phyloP scores from a whole-genome alignment of 805 yeast genomes.

The Schwanniomyces polymorphus region DNA sequence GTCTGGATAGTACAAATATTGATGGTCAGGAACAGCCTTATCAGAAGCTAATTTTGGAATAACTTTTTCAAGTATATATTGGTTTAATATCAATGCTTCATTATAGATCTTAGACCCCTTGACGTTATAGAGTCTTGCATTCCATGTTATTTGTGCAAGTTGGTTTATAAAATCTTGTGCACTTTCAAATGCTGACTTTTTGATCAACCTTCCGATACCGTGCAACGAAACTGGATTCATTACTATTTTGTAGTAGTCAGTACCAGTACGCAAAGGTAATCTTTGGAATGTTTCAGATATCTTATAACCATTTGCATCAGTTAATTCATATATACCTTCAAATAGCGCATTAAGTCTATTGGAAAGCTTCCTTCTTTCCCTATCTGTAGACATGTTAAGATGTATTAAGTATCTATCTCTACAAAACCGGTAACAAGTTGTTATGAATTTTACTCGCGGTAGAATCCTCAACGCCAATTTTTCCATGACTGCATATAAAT shows the following conservation, averaged over 20 bases:
- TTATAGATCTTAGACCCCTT: slow-evolving; percentile 65
- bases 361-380: slow-evolving; percentile 38
- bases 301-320: slow-evolving; percentile 42
- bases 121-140: slow-evolving; percentile 82
- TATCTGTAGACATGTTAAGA: slow-evolving; percentile 28
- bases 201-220: slow-evolving; percentile 62
- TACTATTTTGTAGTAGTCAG: slow-evolving; percentile 80
- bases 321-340: slow-evolving; percentile 40
- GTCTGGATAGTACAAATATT: slow-evolving; percentile 53
- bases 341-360: slow-evolving; percentile 29
- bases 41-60: slow-evolving; percentile 52
- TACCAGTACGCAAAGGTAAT: slow-evolving; percentile 69
- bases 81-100: slow-evolving; percentile 64
- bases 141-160: slow-evolving; percentile 84
- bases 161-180: slow-evolving; percentile 75
- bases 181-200: slow-evolving; percentile 51
- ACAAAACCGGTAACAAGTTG: neutral
- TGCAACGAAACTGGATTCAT: slow-evolving; percentile 80
- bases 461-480: neutral
- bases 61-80: slow-evolving; percentile 44
- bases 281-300: slow-evolving; percentile 62
- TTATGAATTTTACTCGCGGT: neutral
- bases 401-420: neutral
- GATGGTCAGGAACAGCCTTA: slow-evolving; percentile 32
- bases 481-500: neutral